phyloP scores from a whole-genome alignment of 23 red algal genomes.

The Gracilariopsis chorda region DNA sequence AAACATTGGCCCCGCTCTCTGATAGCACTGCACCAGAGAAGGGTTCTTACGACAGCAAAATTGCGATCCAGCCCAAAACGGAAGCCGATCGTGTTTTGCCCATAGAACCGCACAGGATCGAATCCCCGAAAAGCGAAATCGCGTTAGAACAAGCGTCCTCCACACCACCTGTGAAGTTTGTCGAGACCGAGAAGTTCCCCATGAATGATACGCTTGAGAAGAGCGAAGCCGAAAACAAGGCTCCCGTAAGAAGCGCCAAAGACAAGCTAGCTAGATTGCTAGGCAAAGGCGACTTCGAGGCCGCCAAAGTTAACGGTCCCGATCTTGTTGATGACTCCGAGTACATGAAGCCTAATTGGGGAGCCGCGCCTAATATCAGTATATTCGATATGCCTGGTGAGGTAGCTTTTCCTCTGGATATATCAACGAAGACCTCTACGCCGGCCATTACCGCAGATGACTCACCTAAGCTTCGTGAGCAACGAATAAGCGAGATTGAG shows the following conservation, averaged over 20 bases:
- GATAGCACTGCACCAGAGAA: background rate
- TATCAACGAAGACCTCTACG: background rate
- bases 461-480: background rate
- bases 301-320: conserved; percentile 6
- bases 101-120: background rate
- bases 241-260: conserved; percentile 5
- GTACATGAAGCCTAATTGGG: conserved; percentile 30
- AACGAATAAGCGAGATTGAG: conserved; percentile 13
- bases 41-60: background rate
- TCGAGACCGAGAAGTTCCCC: background rate
- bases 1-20: background rate
- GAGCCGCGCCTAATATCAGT: background rate
- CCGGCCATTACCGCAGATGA: background rate
- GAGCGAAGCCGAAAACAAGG: background rate
- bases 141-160: background rate
- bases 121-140: background rate
- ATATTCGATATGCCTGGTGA: background rate
- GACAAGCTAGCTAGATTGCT: conserved; percentile 55
- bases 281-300: conserved; percentile 48
- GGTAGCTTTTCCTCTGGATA: background rate
- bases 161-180: background rate
- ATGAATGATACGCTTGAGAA: background rate
- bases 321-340: conserved; percentile 56
- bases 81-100: background rate
- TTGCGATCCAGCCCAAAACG: background rate